Percentiles rank a stretch among this genome's conserved stretches.
phyloP scores from a whole-genome alignment of 257 asterid species.

The Jacaranda mimosifolia region DNA sequence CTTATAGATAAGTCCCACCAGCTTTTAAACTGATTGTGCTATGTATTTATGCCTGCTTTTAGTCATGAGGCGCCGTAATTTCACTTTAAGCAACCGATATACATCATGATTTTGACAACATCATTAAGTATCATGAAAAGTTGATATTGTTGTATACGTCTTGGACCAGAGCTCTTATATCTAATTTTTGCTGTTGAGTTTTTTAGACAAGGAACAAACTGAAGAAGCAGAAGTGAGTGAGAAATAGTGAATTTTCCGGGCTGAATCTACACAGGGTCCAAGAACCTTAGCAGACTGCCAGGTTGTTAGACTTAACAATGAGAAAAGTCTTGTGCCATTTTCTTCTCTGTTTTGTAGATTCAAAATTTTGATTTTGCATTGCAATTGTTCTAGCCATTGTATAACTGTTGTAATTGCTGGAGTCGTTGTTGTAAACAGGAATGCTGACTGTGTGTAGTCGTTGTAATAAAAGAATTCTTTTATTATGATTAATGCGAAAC shows the following conservation, averaged over 20 bases:
- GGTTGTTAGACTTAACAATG: background rate
- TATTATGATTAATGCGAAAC: too few species aligned
- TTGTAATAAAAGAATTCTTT: background rate
- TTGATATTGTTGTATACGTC: too few species aligned
- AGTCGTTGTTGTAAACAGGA: background rate
- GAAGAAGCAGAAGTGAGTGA: constrained; percentile 41
- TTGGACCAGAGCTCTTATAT: background rate
- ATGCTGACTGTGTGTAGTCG: background rate
- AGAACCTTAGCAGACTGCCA: background rate
- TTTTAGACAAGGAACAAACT: constrained; percentile 42
- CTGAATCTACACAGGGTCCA: background rate
- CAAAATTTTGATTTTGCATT: too few species aligned
- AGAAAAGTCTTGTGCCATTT: background rate
- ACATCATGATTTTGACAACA: too few species aligned
- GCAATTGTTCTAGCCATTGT: background rate
- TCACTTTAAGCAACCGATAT: too few species aligned
- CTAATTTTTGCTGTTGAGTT: background rate
- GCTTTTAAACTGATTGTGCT: too few species aligned
- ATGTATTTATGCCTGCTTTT: background rate
- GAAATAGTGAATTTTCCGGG: background rate
- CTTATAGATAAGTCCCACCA: too few species aligned
- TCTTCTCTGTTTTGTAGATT: background rate
- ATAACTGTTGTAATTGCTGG: background rate
- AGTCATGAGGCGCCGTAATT: too few species aligned
- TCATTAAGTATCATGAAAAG: too few species aligned